phyloP scores from a whole-genome alignment of 768 basidiomycete genomes.

The Amanita fuliginea region DNA sequence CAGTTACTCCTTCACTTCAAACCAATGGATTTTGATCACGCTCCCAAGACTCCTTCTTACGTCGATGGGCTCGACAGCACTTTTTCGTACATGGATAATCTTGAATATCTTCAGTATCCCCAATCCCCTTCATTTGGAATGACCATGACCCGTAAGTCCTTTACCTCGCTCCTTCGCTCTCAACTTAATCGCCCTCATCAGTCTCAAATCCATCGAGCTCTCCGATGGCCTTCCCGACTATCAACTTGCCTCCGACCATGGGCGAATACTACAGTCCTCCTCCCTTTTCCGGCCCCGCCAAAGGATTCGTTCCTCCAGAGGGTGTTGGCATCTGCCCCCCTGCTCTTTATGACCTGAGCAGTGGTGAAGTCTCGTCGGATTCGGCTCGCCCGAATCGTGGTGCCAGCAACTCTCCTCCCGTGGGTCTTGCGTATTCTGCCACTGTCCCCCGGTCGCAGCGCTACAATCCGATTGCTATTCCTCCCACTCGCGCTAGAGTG shows the following conservation, averaged over 20 bases:
- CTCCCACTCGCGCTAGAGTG: slow-evolving; percentile 40
- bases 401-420: slow-evolving; percentile 42
- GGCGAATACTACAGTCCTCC: slow-evolving; percentile 44
- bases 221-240: slow-evolving; percentile 49
- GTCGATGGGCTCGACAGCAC: slow-evolving; percentile 33
- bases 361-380: slow-evolving; percentile 68
- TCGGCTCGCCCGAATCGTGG: slow-evolving; percentile 58
- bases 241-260: slow-evolving; percentile 46
- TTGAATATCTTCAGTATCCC: slow-evolving; percentile 63
- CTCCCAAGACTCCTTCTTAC: slow-evolving; percentile 34
- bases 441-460: slow-evolving; percentile 63
- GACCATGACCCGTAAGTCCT: slow-evolving; percentile 49
- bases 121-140: slow-evolving; percentile 48
- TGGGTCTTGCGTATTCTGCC: slow-evolving; percentile 38
- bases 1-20: slow-evolving; percentile 24
- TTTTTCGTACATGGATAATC: slow-evolving; percentile 39
- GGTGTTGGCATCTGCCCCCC: slow-evolving; percentile 56
- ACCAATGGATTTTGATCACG: slow-evolving; percentile 39
- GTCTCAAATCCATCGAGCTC: slow-evolving; percentile 49
- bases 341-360: slow-evolving; percentile 59
- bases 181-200: slow-evolving; percentile 15
- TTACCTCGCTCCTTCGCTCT: background rate
- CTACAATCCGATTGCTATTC: slow-evolving; percentile 62
- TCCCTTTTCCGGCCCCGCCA: slow-evolving; percentile 35
- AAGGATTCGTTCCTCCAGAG: slow-evolving; percentile 60